phyloP scores from a whole-genome alignment of 805 yeast species.

The Myxozyma geophila region DNA sequence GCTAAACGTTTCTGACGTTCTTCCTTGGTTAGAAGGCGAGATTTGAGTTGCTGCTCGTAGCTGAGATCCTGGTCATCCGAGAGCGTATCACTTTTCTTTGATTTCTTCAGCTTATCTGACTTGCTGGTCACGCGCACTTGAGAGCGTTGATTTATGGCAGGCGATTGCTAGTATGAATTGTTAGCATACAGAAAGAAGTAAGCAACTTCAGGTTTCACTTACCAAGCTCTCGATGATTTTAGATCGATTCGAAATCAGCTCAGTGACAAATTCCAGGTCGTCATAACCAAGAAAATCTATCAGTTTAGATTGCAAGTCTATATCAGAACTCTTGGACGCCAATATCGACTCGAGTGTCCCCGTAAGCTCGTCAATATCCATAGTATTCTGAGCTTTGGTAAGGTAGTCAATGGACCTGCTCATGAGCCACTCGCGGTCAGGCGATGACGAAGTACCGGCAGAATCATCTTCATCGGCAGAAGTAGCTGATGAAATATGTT shows the following conservation, averaged over 20 bases:
- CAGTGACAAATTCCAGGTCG: slow-evolving; percentile 76
- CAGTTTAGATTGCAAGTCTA: slow-evolving; percentile 66
- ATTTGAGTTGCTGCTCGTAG: slow-evolving; percentile 7
- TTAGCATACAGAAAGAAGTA: not conserved
- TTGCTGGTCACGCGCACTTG: slow-evolving; percentile 23
- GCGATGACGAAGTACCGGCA: not conserved
- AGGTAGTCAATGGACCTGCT: slow-evolving; percentile 19
- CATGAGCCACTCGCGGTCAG: slow-evolving; percentile 28
- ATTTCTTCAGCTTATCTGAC: slow-evolving; percentile 1
- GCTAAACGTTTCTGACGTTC: slow-evolving; percentile 38
- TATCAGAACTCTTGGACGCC: slow-evolving; percentile 9
- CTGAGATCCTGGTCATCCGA: slow-evolving; percentile 1
- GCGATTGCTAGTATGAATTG: not conserved
- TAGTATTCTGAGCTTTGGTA: not conserved
- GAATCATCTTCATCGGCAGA: slow-evolving; percentile 12
- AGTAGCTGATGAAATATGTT: slow-evolving; percentile 10
- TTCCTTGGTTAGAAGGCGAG: slow-evolving; percentile 31
- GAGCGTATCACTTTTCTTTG: slow-evolving; percentile 1
- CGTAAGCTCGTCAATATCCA: slow-evolving; percentile 30
- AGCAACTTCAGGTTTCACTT: not conserved
- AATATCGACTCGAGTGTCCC: slow-evolving; percentile 20
- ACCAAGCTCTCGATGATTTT: slow-evolving; percentile 18
- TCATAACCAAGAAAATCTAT: slow-evolving; percentile 86
- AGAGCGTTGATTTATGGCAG: slow-evolving; percentile 4
- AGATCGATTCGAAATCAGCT: slow-evolving; percentile 53